Percentiles rank a stretch among this genome's conserved stretches.
These are phyloP conservation scores for Arthrobotrys megalospora DNA, from an alignment of 2,329 filamentous ascomycete genomes.

Conservation along the genomic window DNA sequence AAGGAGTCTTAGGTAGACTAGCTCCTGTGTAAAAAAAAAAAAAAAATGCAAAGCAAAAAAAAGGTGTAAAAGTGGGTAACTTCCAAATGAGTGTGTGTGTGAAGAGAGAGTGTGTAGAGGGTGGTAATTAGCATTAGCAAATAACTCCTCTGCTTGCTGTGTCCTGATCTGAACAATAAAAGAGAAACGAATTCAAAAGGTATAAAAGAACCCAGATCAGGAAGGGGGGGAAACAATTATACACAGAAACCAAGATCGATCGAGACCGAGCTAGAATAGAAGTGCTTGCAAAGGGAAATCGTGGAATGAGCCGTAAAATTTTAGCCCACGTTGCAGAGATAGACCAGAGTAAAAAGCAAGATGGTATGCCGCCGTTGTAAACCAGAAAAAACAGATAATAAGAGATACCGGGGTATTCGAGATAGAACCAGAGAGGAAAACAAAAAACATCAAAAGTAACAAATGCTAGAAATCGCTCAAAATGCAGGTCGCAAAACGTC, in stretches of 20 bases:
- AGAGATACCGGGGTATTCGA: slow-evolving; percentile 44
- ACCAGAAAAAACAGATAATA: slow-evolving; percentile 10
- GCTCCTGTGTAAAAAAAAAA: slow-evolving; percentile 19
- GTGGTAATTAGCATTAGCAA: slow-evolving; percentile 60
- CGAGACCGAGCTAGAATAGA: slow-evolving; percentile 24
- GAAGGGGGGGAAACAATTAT: slow-evolving; percentile 30
- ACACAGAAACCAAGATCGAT: slow-evolving; percentile 20
- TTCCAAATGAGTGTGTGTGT: slow-evolving; percentile 52
- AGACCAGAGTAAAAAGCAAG: slow-evolving; percentile 42
- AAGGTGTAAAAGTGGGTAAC: slow-evolving; percentile 20
- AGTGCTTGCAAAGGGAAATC: slow-evolving; percentile 54
- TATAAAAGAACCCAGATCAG: slow-evolving; percentile 9
- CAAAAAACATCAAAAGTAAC: slow-evolving; percentile 55
- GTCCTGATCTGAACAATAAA: slow-evolving; percentile 36
- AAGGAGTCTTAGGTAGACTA: slow-evolving; percentile 20
- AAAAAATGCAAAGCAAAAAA: slow-evolving; percentile 36
- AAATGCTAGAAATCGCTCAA: slow-evolving; percentile 53
- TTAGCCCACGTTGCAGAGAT: slow-evolving; percentile 39
- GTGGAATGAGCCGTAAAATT: slow-evolving; percentile 57
- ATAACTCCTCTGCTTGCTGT: slow-evolving; percentile 43
- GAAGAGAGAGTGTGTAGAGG: slow-evolving; percentile 33
- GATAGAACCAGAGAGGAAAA: slow-evolving; percentile 25
- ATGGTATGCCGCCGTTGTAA: slow-evolving; percentile 54
- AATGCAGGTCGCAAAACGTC: slow-evolving; percentile 47
- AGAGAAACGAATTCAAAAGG: slow-evolving; percentile 20